Conservation (phyloP, 2,329 filamentous ascomycete genomes). For the Coniochaeta ligniaria region DNA sequence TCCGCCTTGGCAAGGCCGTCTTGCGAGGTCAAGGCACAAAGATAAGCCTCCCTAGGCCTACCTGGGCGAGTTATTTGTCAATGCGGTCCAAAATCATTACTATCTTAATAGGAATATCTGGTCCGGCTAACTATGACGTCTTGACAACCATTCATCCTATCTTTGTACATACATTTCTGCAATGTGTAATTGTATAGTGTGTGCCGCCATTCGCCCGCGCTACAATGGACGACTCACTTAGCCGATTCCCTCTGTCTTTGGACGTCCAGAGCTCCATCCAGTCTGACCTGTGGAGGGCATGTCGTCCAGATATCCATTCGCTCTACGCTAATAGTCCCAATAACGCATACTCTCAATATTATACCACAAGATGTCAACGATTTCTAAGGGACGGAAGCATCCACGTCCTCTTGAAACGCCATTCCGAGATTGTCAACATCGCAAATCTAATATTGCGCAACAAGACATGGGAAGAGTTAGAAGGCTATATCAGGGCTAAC, state of each 20-base stretch:
- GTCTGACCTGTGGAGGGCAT: not conserved
- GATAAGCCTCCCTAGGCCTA: too few relatives aligned
- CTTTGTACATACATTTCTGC: too few relatives aligned
- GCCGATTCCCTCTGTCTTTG: slow-evolving; percentile 2
- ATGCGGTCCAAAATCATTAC: too few relatives aligned
- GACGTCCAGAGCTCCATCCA: not conserved
- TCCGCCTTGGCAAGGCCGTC: not conserved
- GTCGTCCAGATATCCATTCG: not conserved
- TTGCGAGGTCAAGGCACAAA: too few relatives aligned
- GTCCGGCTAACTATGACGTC: too few relatives aligned
- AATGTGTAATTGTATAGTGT: not conserved
- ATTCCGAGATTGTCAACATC: slow-evolving; percentile 2
- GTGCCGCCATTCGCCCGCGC: too few relatives aligned
- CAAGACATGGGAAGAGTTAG: not conserved
- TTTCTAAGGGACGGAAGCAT: slow-evolving; percentile 6
- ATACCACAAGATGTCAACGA: slow-evolving; percentile 4
- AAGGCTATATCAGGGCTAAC: not conserved
- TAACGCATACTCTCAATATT: slow-evolving; percentile 3
- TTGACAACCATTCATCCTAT: not conserved
- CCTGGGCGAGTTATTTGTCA: too few relatives aligned
- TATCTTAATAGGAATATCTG: too few relatives aligned
- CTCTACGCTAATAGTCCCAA: not conserved
- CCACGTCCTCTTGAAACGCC: slow-evolving; percentile 3
- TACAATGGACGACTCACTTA: slow-evolving; percentile 3
- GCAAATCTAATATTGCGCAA: not conserved